These are phyloP conservation scores for Ambrosiella cleistominuta DNA, from an alignment of 2,329 filamentous ascomycete species.

Conservation along the genomic window DNA sequence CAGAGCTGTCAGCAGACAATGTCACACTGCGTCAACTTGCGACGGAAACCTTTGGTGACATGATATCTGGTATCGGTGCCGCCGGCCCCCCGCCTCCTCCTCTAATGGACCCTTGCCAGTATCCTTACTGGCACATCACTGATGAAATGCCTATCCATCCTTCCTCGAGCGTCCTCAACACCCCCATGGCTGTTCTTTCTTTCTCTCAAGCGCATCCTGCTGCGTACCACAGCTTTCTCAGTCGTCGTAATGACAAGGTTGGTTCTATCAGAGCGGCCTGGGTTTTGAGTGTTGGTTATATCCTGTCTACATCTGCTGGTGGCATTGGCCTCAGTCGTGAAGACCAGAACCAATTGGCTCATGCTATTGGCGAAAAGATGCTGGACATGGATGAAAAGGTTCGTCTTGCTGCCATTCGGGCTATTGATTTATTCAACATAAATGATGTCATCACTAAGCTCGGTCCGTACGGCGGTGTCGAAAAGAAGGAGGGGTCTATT, in stretches of 20 bases:
- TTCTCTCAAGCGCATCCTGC: constrained; percentile 67
- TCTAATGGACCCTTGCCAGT: constrained; percentile 61
- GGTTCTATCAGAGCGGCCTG: constrained; percentile 68
- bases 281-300: constrained; percentile 68
- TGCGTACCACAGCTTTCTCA: constrained; percentile 71
- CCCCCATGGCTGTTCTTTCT: constrained; percentile 70
- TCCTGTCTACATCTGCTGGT: constrained; percentile 78
- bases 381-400: constrained; percentile 84
- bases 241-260: constrained; percentile 73
- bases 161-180: constrained; percentile 50
- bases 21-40: constrained; percentile 70
- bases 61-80: constrained; percentile 83
- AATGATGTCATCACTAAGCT: constrained; percentile 68
- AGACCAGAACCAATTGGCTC: constrained; percentile 61
- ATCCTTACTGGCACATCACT: constrained; percentile 55
- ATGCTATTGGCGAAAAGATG: constrained; percentile 60
- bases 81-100: constrained; percentile 64
- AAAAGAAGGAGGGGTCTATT: constrained; percentile 60
- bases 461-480: constrained; percentile 56
- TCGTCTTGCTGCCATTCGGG: constrained; percentile 71
- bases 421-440: constrained; percentile 65
- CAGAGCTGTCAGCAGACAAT: constrained; percentile 80
- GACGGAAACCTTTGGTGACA: constrained; percentile 86
- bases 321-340: constrained; percentile 72
- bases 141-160: constrained; percentile 35